These are phyloP conservation scores for Boletus reticulatus DNA, from an alignment of 768 basidiomycete genomes.

Conservation along the genomic window DNA sequence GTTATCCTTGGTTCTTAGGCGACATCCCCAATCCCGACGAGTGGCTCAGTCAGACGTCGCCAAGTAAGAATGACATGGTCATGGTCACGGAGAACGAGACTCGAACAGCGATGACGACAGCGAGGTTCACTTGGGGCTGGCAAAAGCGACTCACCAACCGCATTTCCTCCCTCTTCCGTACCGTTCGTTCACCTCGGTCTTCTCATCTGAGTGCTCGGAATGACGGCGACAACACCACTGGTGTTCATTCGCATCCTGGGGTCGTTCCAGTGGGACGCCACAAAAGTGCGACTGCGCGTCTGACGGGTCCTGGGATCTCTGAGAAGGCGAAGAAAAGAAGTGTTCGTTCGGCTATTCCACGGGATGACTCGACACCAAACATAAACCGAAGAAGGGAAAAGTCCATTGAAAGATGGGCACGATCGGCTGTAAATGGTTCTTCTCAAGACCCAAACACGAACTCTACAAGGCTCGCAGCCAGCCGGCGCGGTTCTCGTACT, in stretches of 20 bases:
- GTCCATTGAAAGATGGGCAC: constrained; percentile 35
- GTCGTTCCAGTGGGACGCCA: constrained; percentile 20
- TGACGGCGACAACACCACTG: constrained; percentile 24
- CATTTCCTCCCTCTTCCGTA: constrained; percentile 51
- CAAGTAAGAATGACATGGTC: constrained; percentile 45
- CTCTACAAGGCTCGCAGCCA: constrained; percentile 4
- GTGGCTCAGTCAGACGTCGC: constrained; percentile 70
- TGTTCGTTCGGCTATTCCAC: constrained; percentile 15
- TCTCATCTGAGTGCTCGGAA: constrained; percentile 10
- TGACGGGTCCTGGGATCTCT: constrained; percentile 10
- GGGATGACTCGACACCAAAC: constrained; percentile 23
- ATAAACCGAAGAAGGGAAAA: constrained; percentile 26
- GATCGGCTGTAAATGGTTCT: constrained; percentile 20
- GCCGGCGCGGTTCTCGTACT: constrained; percentile 33
- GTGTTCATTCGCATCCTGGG: constrained; percentile 32
- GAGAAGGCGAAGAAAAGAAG: constrained; percentile 30
- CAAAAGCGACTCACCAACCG: constrained; percentile 40
- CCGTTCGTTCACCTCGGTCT: constrained; percentile 32
- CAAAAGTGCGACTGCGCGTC: constrained; percentile 22
- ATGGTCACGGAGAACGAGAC: constrained; percentile 77
- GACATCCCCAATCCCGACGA: constrained; percentile 63
- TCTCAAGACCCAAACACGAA: constrained; percentile 18
- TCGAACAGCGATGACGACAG: constrained; percentile 64
- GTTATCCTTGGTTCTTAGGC: constrained; percentile 61
- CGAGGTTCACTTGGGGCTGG: constrained; percentile 64